Evolutionary conservation across 139 green algal genomes (phyloP), one percentile per base, ranked within the genome.

Genomic region (Edaphochlamys debaryana): DNA sequence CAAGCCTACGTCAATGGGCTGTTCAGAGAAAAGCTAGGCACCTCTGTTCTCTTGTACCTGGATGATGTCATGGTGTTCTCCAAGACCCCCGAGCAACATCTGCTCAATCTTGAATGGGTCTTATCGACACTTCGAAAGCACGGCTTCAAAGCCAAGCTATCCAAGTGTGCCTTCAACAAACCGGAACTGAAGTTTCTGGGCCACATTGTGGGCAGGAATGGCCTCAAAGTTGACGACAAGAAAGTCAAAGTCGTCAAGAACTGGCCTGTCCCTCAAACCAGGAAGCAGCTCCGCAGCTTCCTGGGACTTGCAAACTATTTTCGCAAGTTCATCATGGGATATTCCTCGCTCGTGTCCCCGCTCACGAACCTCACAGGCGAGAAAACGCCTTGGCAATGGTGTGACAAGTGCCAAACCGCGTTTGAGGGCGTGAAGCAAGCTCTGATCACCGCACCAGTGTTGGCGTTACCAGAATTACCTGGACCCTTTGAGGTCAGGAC

Each of bases 301-400:
- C 67, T 87, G 4, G 80, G 80, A 1, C 69, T 90, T 4, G 78
- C 80, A 27, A 90, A 87, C 66, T 85, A 87, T 32, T 90, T 79
- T 54, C 50, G 87, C 15, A 68, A 62, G 0, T 91, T 89, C 64
- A 87, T 91, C 29, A 66, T 73, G 54, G 56, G 73, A 4, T 91
- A 81, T 45, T 29, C 60, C 32, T 54, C 15, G 3, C 60, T 89
- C 3, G 73, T 60, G 36, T 22, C 67, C 0, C 87, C 83, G 22
- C 50, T 91, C 20, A 85, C 34, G 30, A 42, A 69, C 34, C 76
- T 90, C 17, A 78, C 66, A 1, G 17, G 52, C 4, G 15, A 80
- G n/a, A 32, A 40, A 42, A 40, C 36, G 7, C 1, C 0, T n/a
- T 82, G 58, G 29, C 11, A 45, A 0, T 88, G 79, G 82, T 76